Percentiles rank a stretch among this genome's conserved stretches.
These are phyloP conservation scores for Neoboletus brunneissimus DNA, from an alignment of 768 basidiomycete species.

Conservation along the genomic window DNA sequence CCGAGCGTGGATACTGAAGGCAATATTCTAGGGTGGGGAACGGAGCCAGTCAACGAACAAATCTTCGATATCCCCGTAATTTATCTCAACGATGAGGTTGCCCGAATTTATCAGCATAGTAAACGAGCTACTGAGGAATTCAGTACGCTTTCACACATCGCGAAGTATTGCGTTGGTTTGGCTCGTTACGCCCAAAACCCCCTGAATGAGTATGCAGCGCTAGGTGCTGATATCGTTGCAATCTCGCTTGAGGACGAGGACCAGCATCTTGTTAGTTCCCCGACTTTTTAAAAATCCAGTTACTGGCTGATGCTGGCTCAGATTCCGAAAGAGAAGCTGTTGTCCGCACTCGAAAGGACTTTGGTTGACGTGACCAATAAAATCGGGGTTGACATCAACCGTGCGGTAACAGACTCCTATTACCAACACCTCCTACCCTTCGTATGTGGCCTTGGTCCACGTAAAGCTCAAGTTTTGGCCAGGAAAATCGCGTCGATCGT, in stretches of 20 bases:
- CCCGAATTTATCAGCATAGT: constrained; percentile 91
- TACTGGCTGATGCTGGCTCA: constrained; percentile 32
- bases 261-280: constrained; percentile 71
- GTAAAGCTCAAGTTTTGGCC: constrained; percentile 84
- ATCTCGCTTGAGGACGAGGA: constrained; percentile 82
- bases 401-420: constrained; percentile 83
- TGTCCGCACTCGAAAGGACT: constrained; percentile 76
- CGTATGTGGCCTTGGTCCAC: constrained; percentile 89
- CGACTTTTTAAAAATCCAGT: background rate
- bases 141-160: constrained; percentile 67
- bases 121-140: constrained; percentile 83
- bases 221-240: constrained; percentile 80
- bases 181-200: constrained; percentile 94
- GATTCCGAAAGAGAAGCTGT: constrained; percentile 84
- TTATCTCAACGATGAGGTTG: constrained; percentile 88
- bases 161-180: constrained; percentile 91
- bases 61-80: constrained; percentile 66
- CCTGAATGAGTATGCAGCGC: constrained; percentile 88
- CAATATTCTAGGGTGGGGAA: constrained; percentile 23
- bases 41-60: constrained; percentile 39
- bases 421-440: constrained; percentile 87
- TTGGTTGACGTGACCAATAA: constrained; percentile 89
- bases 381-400: constrained; percentile 96
- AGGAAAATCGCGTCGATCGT: constrained; percentile 79
- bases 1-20: constrained; percentile 24